Base-by-base conservation (phyloP, 1,139 yeast species). In the Groenewaldozyma auringiensis region DNA sequence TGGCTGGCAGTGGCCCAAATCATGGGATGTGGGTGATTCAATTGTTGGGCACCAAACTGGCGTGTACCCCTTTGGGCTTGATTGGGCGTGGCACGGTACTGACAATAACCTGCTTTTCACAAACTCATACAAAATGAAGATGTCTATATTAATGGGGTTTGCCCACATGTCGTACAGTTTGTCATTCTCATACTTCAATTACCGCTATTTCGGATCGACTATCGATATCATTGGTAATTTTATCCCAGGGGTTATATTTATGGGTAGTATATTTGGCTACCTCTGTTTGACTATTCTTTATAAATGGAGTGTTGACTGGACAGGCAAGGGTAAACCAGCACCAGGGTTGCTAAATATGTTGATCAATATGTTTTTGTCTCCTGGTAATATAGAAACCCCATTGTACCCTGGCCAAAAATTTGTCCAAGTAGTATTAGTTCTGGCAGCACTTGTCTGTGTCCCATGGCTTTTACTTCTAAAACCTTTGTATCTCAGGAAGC, bases 71-170 rank as follows among this genome's bases (percentile, higher is more conserved):
- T 70, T 89, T 59, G 99, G 99, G 48, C 66, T 92, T 40, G 99
- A 92, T 66, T 85, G 84, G 68, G 88, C 83, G 27, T 92, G 99
- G 99, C 98, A 92, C 62, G 96, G 97, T 2, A 76, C 97, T 29
- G 98, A 92, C 53, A 92, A 94, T 66, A 84, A 83, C 51, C 74
- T 92, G 56, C 67, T 94, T 49, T 92, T 94, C 66, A 79, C 95
- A 47, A 92, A 92, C 68, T 89, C 97, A 1, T 89, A 86, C 68
- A 92, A 92, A 70, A 92, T 92, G 99, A 92, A 92, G 64, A 70
- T 92, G 50, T 88, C 97, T 1, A 84, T 92, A 50, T 71, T 94
- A 51, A 84, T 92, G 94, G 99, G 99, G 13, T 88, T 82, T 64
- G 71, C 79, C 36, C 99, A 92, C 66, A 92, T 92, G 99, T 75